A percentile compares a stretch with the other conserved stretches of the same genome.
phyloP scores from a whole-genome alignment of 257 asterid genomes.

The Leptodermis oblonga region DNA sequence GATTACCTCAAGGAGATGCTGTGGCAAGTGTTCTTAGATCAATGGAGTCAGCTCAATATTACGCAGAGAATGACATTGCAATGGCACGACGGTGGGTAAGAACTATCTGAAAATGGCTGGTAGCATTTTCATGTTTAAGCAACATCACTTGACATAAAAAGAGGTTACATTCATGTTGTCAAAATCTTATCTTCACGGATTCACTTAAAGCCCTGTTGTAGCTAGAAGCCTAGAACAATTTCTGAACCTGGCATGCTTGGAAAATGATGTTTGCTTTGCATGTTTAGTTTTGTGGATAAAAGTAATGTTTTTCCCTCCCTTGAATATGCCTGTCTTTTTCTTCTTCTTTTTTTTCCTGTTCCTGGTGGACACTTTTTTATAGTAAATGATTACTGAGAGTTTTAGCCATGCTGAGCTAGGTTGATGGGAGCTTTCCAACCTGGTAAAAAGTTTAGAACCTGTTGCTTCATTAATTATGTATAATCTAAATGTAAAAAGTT shows the following conservation, averaged over 20 bases:
- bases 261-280: background rate
- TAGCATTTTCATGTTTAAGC: slow-evolving; percentile 8
- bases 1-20: slow-evolving; percentile 41
- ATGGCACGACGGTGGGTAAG: slow-evolving; percentile 98
- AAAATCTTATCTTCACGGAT: background rate
- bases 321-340: no score
- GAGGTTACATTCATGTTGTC: background rate
- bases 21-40: slow-evolving; percentile 62
- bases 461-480: background rate
- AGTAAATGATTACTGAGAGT: background rate
- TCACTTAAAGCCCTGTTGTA: background rate
- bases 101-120: slow-evolving; percentile 42
- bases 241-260: background rate
- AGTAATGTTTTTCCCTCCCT: background rate
- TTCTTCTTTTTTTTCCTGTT: no score
- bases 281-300: background rate
- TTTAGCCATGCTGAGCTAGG: background rate
- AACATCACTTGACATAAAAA: background rate
- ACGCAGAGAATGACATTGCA: slow-evolving; percentile 61
- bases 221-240: background rate
- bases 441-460: background rate
- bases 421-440: background rate
- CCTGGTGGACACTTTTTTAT: background rate
- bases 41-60: slow-evolving; percentile 88
- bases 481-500: background rate